phyloP scores from a whole-genome alignment of 2,329 filamentous ascomycete species.

The Colletotrichum noveboracense region DNA sequence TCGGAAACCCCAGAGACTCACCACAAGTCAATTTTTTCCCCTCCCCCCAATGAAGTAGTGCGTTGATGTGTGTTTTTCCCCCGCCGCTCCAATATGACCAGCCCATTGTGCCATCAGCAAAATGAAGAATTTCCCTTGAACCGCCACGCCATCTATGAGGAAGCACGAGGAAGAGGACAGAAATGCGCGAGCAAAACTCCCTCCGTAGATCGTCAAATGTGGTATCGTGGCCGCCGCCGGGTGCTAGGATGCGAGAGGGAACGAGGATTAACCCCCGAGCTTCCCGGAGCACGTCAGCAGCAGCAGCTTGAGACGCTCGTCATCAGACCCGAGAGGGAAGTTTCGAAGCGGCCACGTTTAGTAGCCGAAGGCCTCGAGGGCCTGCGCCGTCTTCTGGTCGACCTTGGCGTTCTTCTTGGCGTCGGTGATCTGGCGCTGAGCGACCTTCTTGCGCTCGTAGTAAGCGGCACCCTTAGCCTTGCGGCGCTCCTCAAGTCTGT shows the following conservation, averaged over 20 bases:
- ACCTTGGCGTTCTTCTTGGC: slow-evolving; percentile 91
- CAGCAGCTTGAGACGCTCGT: not conserved
- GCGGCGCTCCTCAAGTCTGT: slow-evolving; percentile 97
- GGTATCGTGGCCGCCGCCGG: not conserved
- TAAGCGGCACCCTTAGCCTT: slow-evolving; percentile 99
- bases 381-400: slow-evolving; percentile 84
- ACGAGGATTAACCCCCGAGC: slow-evolving; percentile 20
- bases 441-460: slow-evolving; percentile 99
- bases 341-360: slow-evolving; percentile 52
- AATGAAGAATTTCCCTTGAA: slow-evolving; percentile 56
- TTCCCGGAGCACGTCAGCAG: not conserved
- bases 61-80: slow-evolving; percentile 13
- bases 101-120: slow-evolving; percentile 48
- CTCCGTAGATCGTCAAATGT: slow-evolving; percentile 2
- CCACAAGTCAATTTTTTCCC: not conserved
- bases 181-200: slow-evolving; percentile 23
- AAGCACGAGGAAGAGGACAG: slow-evolving; percentile 54
- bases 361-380: slow-evolving; percentile 91
- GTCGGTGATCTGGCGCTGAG: slow-evolving; percentile 86
- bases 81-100: slow-evolving; percentile 27
- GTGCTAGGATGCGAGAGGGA: slow-evolving; percentile 9
- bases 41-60: not conserved
- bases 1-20: not conserved
- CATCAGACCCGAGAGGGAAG: not conserved
- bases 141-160: slow-evolving; percentile 59